phyloP scores from a whole-genome alignment of 2,329 filamentous ascomycete species.

The Colletotrichum eleusines region DNA sequence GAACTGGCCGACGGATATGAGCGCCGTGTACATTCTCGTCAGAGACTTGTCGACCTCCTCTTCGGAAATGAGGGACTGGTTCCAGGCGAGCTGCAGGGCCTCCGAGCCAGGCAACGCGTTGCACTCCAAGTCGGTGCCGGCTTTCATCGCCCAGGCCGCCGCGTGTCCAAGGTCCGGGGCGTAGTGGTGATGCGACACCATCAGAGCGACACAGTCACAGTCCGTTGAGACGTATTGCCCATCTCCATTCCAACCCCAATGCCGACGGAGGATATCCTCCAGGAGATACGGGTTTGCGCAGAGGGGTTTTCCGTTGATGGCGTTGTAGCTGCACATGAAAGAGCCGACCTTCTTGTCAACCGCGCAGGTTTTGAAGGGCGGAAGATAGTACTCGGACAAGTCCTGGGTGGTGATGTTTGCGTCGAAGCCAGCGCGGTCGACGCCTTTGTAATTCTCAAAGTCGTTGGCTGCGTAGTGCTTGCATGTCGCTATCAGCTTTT shows the following conservation, averaged over 20 bases:
- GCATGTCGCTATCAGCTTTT: slow-evolving; percentile 65
- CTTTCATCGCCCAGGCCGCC: slow-evolving; percentile 50
- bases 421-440: slow-evolving; percentile 65
- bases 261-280: slow-evolving; percentile 71
- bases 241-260: slow-evolving; percentile 73
- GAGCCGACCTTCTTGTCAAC: slow-evolving; percentile 68
- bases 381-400: slow-evolving; percentile 75
- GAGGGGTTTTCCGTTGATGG: slow-evolving; percentile 74
- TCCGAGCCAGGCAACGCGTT: slow-evolving; percentile 44
- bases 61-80: slow-evolving; percentile 50
- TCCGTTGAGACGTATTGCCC: slow-evolving; percentile 75
- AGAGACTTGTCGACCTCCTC: slow-evolving; percentile 57
- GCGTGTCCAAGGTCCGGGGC: slow-evolving; percentile 48
- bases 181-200: slow-evolving; percentile 33
- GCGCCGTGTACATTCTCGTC: slow-evolving; percentile 64
- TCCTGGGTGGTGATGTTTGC: slow-evolving; percentile 71
- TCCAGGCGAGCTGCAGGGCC: slow-evolving; percentile 45
- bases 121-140: slow-evolving; percentile 52
- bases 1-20: slow-evolving; percentile 70
- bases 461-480: slow-evolving; percentile 72
- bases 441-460: slow-evolving; percentile 59
- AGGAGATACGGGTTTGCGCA: slow-evolving; percentile 74
- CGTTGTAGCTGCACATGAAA: slow-evolving; percentile 74
- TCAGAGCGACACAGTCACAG: slow-evolving; percentile 59
- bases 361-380: slow-evolving; percentile 73